Percentiles rank a stretch among this genome's conserved stretches.
phyloP scores from a whole-genome alignment of 2,329 filamentous ascomycete genomes.

The Fusarium sambucinum region DNA sequence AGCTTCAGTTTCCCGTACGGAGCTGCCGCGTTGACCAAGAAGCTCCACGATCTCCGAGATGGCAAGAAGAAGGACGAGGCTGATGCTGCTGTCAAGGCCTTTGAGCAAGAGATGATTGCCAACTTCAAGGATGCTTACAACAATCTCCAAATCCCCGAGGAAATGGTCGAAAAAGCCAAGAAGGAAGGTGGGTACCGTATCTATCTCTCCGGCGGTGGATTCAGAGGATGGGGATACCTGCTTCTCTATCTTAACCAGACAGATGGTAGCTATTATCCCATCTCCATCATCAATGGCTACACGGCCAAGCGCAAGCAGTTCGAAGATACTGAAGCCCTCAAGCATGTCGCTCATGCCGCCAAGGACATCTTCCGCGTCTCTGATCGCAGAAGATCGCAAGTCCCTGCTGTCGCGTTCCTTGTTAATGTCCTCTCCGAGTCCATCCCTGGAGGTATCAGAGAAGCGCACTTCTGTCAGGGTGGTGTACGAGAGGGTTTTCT shows the following conservation, averaged over 20 bases:
- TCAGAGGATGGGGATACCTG: constrained; percentile 78
- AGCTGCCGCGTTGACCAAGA: constrained; percentile 72
- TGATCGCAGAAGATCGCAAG: constrained; percentile 71
- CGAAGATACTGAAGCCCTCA: constrained; percentile 59
- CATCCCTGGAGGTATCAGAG: constrained; percentile 68
- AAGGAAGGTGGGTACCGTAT: constrained; percentile 65
- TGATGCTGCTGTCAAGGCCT: constrained; percentile 58
- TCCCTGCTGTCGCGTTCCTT: constrained; percentile 75
- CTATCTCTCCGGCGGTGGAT: constrained; percentile 77
- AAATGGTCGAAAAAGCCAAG: constrained; percentile 59
- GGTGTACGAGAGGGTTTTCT: constrained; percentile 76
- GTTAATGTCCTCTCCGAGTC: constrained; percentile 72
- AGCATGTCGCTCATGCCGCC: constrained; percentile 52
- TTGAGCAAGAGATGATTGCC: constrained; percentile 63
- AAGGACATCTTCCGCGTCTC: constrained; percentile 71
- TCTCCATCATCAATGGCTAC: constrained; percentile 80
- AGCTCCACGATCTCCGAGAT: constrained; percentile 60
- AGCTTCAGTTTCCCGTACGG: constrained; percentile 77
- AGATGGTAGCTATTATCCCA: constrained; percentile 71
- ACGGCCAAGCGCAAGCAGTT: constrained; percentile 63
- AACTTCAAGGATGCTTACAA: constrained; percentile 65
- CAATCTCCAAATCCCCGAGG: constrained; percentile 65
- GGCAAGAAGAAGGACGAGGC: constrained; percentile 55
- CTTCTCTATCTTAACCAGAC: constrained; percentile 70
- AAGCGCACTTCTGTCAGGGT: constrained; percentile 77